phyloP scores from a whole-genome alignment of 495 filamentous ascomycete species.

The Sporormia fimetaria region DNA sequence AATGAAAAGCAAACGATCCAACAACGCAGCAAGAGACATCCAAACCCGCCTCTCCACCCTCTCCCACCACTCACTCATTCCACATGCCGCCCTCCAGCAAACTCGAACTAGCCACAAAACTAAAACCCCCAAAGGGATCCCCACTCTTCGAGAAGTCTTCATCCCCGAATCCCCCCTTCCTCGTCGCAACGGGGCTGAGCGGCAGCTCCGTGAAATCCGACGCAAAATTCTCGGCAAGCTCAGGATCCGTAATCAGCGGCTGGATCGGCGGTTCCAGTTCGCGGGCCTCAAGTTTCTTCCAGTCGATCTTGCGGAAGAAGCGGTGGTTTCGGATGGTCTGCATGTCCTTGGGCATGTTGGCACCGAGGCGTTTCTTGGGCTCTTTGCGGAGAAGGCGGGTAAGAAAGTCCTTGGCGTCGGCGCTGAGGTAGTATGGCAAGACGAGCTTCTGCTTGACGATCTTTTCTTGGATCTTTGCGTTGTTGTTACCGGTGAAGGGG shows the following conservation, averaged over 20 bases:
- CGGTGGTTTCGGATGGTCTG: slow-evolving; percentile 79
- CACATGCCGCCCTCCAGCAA: slow-evolving; percentile 45
- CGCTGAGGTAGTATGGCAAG: slow-evolving; percentile 75
- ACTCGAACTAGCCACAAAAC: slow-evolving; percentile 83
- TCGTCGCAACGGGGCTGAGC: slow-evolving; percentile 66
- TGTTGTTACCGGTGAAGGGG: slow-evolving; percentile 81
- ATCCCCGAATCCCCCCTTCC: slow-evolving; percentile 44
- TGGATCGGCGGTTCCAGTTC: slow-evolving; percentile 78
- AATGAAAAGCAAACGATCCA: too few relatives aligned
- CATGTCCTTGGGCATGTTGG: slow-evolving; percentile 78
- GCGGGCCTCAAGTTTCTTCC: slow-evolving; percentile 64
- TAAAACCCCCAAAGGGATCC: slow-evolving; percentile 88
- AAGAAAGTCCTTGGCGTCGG: slow-evolving; percentile 87
- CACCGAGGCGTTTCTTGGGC: slow-evolving; percentile 73
- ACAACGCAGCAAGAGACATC: too few relatives aligned
- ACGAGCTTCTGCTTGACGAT: slow-evolving; percentile 82
- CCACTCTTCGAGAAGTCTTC: slow-evolving; percentile 27
- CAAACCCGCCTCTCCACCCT: too few relatives aligned
- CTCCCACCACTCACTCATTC: slow-evolving; percentile 12
- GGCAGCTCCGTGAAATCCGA: slow-evolving; percentile 74
- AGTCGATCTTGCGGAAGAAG: slow-evolving; percentile 95
- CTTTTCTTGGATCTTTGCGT: slow-evolving; percentile 83
- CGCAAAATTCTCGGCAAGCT: slow-evolving; percentile 89
- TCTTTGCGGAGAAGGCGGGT: slow-evolving; percentile 84
- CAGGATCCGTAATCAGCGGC: slow-evolving; percentile 86